Base-by-base conservation (phyloP, 2,329 filamentous ascomycete species). In the Trematosphaeria pertusa region DNA sequence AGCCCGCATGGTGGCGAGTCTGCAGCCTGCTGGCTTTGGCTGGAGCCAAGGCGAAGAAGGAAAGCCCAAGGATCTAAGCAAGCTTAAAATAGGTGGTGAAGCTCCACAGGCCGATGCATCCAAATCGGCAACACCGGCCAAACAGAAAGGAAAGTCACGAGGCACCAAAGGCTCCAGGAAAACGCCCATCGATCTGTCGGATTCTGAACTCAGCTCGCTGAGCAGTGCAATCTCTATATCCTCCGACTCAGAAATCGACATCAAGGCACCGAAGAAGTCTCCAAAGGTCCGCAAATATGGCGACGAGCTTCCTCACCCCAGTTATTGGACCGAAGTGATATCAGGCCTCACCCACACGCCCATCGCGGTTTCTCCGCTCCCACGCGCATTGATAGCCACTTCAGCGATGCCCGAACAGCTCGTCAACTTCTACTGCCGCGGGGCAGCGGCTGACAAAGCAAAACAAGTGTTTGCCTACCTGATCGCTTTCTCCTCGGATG, bases 401-500 rank as follows among this genome's bases (percentile, higher is more conserved):
- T 44, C 87, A 1, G 87, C 84, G 0, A 91, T 84, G 26, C 77
- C 87, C 45, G 88, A 94, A 22, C 78, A 89, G 5, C 73, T 91
- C 9, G 82, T 88, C 46, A 82, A 82, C 1, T 86, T 97, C 41
- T 91, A 97, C 61, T 89, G 92, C 11, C 86, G 91, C 11, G 92
- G 93, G 5, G 82, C 80, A 26, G 90, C 88, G 65, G 91, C 92
- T 0, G 91, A 96, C 24, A 91, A 88, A 61, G 85, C 88, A 0
- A 93, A 90, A 59, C 93, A 97, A 69, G 84, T 96, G 10, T 91
- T 96, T 63, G 89, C 89, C 35, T 99, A 99, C 63, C 82, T 96
- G 2, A 78, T 97, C 15, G 92, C 88, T 0, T 90, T 89, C 71
- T 90, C 89, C 0, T 74, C 83, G 3, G 92, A 97, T 65, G 90